Conservation (phyloP, 495 filamentous ascomycete species). For the Penicillium pulvis region DNA sequence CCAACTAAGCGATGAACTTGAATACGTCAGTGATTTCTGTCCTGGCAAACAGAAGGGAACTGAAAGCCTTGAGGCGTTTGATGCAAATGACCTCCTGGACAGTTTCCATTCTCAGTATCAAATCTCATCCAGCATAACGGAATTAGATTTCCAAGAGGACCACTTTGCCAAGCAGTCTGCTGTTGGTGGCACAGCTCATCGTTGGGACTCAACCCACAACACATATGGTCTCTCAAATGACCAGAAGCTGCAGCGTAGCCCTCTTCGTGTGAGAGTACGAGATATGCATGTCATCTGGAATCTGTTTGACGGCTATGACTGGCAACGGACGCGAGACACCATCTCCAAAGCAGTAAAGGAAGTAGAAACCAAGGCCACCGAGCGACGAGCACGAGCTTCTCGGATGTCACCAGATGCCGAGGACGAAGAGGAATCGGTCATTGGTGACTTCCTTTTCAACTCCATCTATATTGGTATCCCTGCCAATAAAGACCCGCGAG, state of each 20-base stretch:
- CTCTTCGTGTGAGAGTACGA: conserved; percentile 74
- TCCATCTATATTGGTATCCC: conserved; percentile 97
- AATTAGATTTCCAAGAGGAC: conserved; percentile 74
- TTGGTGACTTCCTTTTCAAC: conserved; percentile 96
- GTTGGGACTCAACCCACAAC: conserved; percentile 76
- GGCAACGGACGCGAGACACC: conserved; percentile 81
- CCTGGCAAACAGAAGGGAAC: conserved; percentile 36
- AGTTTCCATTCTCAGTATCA: conserved; percentile 62
- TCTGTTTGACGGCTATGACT: conserved; percentile 96
- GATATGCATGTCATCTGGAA: conserved; percentile 98
- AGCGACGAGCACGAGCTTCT: conserved; percentile 59
- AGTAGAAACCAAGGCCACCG: conserved; percentile 77
- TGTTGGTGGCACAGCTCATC: conserved; percentile 68
- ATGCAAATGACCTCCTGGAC: conserved; percentile 56
- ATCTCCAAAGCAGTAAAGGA: conserved; percentile 86
- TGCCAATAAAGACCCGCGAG: conserved; percentile 77
- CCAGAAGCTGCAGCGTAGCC: conserved; percentile 63
- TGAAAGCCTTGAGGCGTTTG: conserved; percentile 38
- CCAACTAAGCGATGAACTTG: conserved; percentile 54
- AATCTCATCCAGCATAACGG: conserved; percentile 49
- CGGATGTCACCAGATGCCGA: conserved; percentile 50
- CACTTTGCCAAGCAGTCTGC: conserved; percentile 69
- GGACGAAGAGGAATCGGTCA: conserved; percentile 81
- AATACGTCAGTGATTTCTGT: conserved; percentile 67
- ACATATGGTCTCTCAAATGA: conserved; percentile 68